These are phyloP conservation scores for Diaporthe sp. DNA, from an alignment of 2,329 filamentous ascomycete genomes.

Conservation along the genomic window DNA sequence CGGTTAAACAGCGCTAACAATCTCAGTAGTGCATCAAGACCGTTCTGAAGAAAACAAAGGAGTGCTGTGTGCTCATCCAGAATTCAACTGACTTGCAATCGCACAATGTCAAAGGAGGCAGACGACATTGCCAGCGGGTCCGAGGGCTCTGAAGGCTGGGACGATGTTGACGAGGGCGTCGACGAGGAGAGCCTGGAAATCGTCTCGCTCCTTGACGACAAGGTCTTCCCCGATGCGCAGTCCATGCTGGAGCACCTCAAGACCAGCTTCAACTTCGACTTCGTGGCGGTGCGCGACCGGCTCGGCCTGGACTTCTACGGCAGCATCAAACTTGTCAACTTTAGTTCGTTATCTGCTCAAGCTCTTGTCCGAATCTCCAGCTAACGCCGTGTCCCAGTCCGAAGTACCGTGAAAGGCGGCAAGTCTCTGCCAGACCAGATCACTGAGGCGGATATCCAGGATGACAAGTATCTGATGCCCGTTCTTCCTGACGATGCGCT, in stretches of 20 bases:
- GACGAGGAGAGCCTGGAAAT: slow-evolving; percentile 71
- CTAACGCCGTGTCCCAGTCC: slow-evolving; percentile 54
- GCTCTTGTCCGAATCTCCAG: no score
- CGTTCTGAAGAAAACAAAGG: not conserved
- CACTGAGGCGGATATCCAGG: slow-evolving; percentile 73
- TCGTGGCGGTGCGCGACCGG: slow-evolving; percentile 70
- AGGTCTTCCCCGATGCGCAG: slow-evolving; percentile 73
- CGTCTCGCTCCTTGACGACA: slow-evolving; percentile 77
- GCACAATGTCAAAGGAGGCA: slow-evolving; percentile 38
- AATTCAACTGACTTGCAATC: not conserved
- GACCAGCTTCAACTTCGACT: slow-evolving; percentile 76
- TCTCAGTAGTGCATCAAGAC: not conserved
- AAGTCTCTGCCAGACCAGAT: slow-evolving; percentile 69
- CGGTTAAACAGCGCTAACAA: slow-evolving; percentile 12
- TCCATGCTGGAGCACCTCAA: slow-evolving; percentile 80
- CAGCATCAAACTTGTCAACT: slow-evolving; percentile 82
- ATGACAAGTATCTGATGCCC: slow-evolving; percentile 84
- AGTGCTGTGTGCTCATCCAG: not conserved
- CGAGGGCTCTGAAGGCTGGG: slow-evolving; percentile 54
- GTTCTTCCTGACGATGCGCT: slow-evolving; percentile 91
- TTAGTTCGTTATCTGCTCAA: slow-evolving; percentile 59
- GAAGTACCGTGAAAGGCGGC: slow-evolving; percentile 61
- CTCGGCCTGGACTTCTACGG: slow-evolving; percentile 79
- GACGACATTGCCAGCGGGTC: slow-evolving; percentile 51
- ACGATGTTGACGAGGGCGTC: slow-evolving; percentile 56